phyloP scores from a whole-genome alignment of 148 eudicot genomes.

The Rhododendron molle region DNA sequence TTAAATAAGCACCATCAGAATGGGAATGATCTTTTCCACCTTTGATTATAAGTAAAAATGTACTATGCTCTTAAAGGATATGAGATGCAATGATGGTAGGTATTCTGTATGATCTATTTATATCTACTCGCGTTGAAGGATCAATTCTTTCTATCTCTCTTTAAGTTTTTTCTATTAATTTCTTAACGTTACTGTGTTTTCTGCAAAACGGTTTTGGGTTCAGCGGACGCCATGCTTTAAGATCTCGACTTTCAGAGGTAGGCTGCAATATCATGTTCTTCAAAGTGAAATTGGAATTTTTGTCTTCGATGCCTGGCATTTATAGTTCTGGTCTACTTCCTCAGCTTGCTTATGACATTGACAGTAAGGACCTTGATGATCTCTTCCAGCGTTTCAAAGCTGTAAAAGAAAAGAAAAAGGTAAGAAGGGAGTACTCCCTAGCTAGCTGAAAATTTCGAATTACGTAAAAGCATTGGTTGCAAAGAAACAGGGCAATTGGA shows the following conservation, averaged over 20 bases:
- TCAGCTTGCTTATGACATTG: conserved; percentile 79
- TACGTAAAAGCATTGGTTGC: background rate
- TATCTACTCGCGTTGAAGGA: background rate
- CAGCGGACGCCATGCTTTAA: conserved; percentile 97
- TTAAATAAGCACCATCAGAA: background rate
- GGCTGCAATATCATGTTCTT: conserved; percentile 2
- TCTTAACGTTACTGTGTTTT: background rate
- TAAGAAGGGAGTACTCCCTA: conserved; percentile 6
- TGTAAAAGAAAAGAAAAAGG: conserved; percentile 91
- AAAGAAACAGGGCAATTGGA: background rate
- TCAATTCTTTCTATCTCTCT: background rate
- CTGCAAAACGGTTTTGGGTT: conserved; percentile 11
- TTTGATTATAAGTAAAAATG: background rate
- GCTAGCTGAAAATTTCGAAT: background rate
- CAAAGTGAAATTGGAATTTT: background rate
- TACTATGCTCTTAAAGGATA: background rate
- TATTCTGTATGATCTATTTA: background rate
- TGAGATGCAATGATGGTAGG: background rate
- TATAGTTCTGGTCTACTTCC: background rate
- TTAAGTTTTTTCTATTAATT: background rate
- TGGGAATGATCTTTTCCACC: background rate
- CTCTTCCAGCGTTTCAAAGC: conserved; percentile 82
- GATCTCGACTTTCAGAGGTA: conserved; percentile 81
- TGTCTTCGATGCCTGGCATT: background rate
- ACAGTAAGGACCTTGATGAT: conserved; percentile 87